Base-by-base conservation (phyloP, 106 monocot genomes). In the Dioscorea dumetorum region DNA sequence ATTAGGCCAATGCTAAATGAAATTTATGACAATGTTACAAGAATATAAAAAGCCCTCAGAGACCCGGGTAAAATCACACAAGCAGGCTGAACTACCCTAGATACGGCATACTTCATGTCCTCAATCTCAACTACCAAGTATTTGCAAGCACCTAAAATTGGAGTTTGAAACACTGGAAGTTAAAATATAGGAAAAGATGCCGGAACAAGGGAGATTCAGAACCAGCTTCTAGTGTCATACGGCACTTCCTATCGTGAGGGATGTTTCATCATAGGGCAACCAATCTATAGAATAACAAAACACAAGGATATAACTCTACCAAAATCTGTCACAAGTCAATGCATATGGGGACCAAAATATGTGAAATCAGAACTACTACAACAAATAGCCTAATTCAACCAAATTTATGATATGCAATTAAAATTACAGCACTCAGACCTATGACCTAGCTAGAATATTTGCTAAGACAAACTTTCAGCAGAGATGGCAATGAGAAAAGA, bases 181-280 rank as follows among this genome's bases (percentile, higher is more conserved):
- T 54, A 51, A 52, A 52, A 64, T 17, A 33, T 16, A 18, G 17
- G 57, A n/a, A 16, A 32, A 24, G 28, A 28, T 28, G 28, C 2
- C 24, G 49, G 53, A 5, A 9, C 17, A n/a, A 7, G 24, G 13
- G 20, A 8, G 58, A 20, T 19, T 2, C 8, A 6, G 18, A 19
- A 12, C 1, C 64, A 80, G 60, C 75, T 71, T 70, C 50, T 61
- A 70, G 63, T 80, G 80, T 75, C 80, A 75, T 80, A 75, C 80
- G 75, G 80, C 80, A 67, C 75, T 75, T 80, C 75, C 74, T 80
- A 80, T 78, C 78, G 31, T 33, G 24, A 60, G 74, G 75, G 28
- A 28, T 28, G 28, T 28, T 28, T 28, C 28, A 28, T 28, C 28
- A 28, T 28, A 28, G 28, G 28, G 28, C 28, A 28, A 28, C 28